Evolutionary conservation across 495 filamentous ascomycete genomes (phyloP).

Genomic region (Cudoniella acicularis): DNA sequence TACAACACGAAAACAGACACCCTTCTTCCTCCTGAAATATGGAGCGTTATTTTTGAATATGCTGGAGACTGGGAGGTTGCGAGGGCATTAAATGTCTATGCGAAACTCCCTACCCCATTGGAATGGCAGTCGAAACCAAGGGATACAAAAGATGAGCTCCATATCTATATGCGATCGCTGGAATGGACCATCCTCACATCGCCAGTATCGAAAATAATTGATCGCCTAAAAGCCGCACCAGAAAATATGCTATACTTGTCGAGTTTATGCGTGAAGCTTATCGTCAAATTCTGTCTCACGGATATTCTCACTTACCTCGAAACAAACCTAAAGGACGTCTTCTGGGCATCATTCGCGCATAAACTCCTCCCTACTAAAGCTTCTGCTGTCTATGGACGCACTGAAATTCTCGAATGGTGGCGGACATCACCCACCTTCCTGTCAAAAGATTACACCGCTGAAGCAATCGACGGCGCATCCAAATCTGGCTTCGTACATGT

Average conservation of each 20-base stretch:
- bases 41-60: constrained; percentile 81
- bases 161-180: constrained; percentile 55
- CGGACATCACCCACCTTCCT: constrained; percentile 69
- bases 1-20: constrained; percentile 22
- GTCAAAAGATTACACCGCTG: constrained; percentile 65
- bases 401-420: constrained; percentile 88
- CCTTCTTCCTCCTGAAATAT: constrained; percentile 74
- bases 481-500: constrained; percentile 78
- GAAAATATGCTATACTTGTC: constrained; percentile 70
- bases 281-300: constrained; percentile 79
- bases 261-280: constrained; percentile 75
- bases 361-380: constrained; percentile 81
- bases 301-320: constrained; percentile 80
- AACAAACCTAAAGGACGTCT: constrained; percentile 68
- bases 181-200: constrained; percentile 80
- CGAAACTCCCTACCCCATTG: constrained; percentile 64
- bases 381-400: constrained; percentile 79
- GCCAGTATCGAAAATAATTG: constrained; percentile 61
- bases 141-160: constrained; percentile 43
- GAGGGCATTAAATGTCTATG: constrained; percentile 72
- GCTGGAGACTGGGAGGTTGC: constrained; percentile 88
- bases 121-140: constrained; percentile 58
- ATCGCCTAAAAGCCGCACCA: constrained; percentile 59
- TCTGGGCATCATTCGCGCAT: constrained; percentile 76
- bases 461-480: constrained; percentile 84